Conservation (phyloP, 257 asterid genomes). For the Lycium barbarum region DNA sequence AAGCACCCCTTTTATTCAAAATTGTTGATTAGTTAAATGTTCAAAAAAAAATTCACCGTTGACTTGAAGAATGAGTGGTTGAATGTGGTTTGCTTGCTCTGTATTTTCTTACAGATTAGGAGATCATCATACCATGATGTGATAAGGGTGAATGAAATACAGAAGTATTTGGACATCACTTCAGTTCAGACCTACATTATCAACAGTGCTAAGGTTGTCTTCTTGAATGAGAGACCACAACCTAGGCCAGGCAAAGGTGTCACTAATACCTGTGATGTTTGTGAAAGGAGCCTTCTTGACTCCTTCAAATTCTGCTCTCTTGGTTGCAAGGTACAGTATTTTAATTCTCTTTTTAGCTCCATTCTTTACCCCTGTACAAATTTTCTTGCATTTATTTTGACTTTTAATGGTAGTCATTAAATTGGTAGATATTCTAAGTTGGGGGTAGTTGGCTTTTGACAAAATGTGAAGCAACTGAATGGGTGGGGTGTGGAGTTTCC, state of each 20-base stretch:
- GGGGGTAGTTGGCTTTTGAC: neutral
- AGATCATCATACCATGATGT: slow-evolving; percentile 94
- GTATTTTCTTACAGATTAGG: slow-evolving; percentile 62
- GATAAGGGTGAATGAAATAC: slow-evolving; percentile 78
- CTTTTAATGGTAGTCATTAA: neutral
- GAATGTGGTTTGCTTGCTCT: neutral
- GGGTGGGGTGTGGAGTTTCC: neutral
- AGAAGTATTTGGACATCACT: slow-evolving; percentile 73
- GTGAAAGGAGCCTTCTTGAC: slow-evolving; percentile 83
- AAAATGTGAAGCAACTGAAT: slow-evolving; percentile 21
- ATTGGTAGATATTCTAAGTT: neutral
- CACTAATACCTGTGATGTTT: slow-evolving; percentile 79
- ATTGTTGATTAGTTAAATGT: neutral
- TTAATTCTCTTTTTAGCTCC: neutral
- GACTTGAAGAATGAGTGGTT: slow-evolving; percentile 38
- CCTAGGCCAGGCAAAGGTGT: slow-evolving; percentile 93
- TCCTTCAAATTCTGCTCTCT: slow-evolving; percentile 89
- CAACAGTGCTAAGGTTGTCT: slow-evolving; percentile 84
- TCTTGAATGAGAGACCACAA: slow-evolving; percentile 86
- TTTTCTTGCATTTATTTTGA: slow-evolving; percentile 19
- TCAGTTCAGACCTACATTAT: slow-evolving; percentile 80
- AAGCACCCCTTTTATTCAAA: neutral
- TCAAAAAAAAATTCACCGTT: slow-evolving; percentile 35
- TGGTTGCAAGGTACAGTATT: slow-evolving; percentile 74
- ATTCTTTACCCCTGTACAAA: neutral